These are phyloP conservation scores for Lachancea sp. DNA, from an alignment of 805 yeast species.

Conservation along the genomic window DNA sequence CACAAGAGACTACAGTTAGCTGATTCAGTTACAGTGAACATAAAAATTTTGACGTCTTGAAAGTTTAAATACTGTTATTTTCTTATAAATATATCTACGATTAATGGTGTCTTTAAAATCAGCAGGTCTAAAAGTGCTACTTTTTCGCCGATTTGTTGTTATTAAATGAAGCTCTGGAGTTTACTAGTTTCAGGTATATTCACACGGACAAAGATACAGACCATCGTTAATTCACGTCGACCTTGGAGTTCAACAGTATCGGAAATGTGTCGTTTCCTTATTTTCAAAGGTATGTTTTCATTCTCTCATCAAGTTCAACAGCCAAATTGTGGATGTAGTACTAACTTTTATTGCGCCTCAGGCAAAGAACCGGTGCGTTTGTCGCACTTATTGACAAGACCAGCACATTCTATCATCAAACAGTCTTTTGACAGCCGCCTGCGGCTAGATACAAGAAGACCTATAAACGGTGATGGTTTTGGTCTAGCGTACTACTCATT, in stretches of 20 bases:
- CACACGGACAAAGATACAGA: too few species aligned
- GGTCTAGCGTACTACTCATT: slow-evolving; percentile 88
- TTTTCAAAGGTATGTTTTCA: slow-evolving; percentile 53
- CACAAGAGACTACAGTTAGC: slow-evolving; percentile 39
- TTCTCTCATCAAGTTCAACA: background rate
- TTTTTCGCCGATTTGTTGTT: background rate
- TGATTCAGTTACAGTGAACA: slow-evolving; percentile 4
- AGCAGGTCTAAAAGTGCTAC: background rate
- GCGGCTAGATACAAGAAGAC: slow-evolving; percentile 79
- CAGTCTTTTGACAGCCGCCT: slow-evolving; percentile 90
- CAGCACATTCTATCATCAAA: slow-evolving; percentile 95
- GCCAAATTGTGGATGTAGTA: background rate
- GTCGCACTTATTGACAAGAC: slow-evolving; percentile 82
- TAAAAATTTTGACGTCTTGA: background rate
- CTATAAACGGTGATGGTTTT: slow-evolving; percentile 97
- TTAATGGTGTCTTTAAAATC: too few species aligned
- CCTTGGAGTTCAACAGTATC: too few species aligned
- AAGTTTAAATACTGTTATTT: background rate
- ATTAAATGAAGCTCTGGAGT: background rate
- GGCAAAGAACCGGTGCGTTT: slow-evolving; percentile 84
- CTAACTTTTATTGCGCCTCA: slow-evolving; percentile 57
- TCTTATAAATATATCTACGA: background rate
- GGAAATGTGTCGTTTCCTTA: slow-evolving; percentile 95
- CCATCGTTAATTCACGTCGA: background rate
- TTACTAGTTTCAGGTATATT: too few species aligned